These are phyloP conservation scores for Trypanosoma brucei DNA, from an alignment of 208 protist genomes.

Conservation along the genomic window DNA sequence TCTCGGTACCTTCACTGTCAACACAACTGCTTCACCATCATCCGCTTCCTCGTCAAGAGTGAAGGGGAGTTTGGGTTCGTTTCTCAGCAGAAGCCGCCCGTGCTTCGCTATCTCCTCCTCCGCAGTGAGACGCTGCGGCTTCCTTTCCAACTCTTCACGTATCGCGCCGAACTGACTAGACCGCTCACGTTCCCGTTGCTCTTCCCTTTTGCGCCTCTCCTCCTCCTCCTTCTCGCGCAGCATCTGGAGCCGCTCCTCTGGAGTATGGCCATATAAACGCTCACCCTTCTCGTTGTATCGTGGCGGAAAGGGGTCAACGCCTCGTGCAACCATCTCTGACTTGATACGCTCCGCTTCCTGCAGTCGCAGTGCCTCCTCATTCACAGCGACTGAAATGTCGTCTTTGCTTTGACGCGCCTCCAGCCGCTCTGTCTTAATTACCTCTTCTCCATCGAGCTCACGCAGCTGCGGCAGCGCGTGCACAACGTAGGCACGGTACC, in stretches of 20 bases:
- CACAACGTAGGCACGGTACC: constrained; percentile 92
- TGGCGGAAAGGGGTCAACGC: constrained; percentile 73
- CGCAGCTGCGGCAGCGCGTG: constrained; percentile 89
- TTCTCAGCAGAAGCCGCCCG: constrained; percentile 87
- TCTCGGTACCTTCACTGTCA: constrained; percentile 87
- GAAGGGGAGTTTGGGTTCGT: constrained; percentile 90
- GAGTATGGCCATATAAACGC: constrained; percentile 85
- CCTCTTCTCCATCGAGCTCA: constrained; percentile 85
- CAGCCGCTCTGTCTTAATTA: constrained; percentile 85
- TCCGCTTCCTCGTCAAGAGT: constrained; percentile 64
- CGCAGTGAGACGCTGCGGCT: constrained; percentile 45
- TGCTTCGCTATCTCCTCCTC: constrained; percentile 87
- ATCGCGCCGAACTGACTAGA: constrained; percentile 57
- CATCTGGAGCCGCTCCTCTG: constrained; percentile 87
- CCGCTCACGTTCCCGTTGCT: constrained; percentile 23
- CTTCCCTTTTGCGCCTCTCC: constrained; percentile 31
- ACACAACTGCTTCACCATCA: constrained; percentile 41
- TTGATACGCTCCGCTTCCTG: constrained; percentile 68
- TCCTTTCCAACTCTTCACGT: constrained; percentile 52
- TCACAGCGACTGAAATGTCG: constrained; percentile 37
- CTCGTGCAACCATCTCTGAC: constrained; percentile 58
- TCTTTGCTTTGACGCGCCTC: constrained; percentile 78
- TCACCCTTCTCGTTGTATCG: constrained; percentile 88
- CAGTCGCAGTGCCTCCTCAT: constrained; percentile 43
- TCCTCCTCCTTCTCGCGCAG: constrained; percentile 76